Evolutionary conservation across 2,329 filamentous ascomycete genomes (phyloP), one percentile per base, ranked within the genome.

Genomic region (Fusarium robinianum): DNA sequence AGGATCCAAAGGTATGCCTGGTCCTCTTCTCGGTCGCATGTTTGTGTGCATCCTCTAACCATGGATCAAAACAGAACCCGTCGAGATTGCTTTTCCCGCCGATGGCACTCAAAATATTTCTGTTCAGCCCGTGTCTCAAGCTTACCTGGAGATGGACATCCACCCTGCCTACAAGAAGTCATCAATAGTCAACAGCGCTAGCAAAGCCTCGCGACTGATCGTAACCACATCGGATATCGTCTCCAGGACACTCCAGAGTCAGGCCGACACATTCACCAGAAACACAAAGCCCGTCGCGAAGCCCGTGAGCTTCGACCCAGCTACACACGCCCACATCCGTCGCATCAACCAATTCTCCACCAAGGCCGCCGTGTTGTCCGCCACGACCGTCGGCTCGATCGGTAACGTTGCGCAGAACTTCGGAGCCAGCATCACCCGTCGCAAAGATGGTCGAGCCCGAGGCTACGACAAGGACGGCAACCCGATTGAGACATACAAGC

Each of bases 151-250:
- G 43, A 81, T 88, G 72, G 79, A 88, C 27, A 78, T 88, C 61
- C 91, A 97, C 62, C 94, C 94, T 1, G 88, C 90, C n/a, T 99
- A 96, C 71, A 84, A 88, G 62, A 87, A 88, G 64, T 95, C 89
- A 1, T 83, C 85, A 12, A 75, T 99, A 14, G 92, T 99, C 10
- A 87, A 89, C 48, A 89, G 88, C 56, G 92, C 94, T 2, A 87
- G 87, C 5, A 87, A 85, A 14, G 94, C 92, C 2, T 97, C 94
- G 3, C 87, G 91, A 5, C 77, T 99, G 12, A 90, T 99, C 54
- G 89, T 99, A 26, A 96, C 92, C 0, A 88, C 87, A 6, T 92
- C 90, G 16, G 81, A 84, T 52, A 84, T 88, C 56, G 75, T 97
- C 32, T 84, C 88, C 57, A 90, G 87, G 64, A 81, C 85, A 39